Evolutionary conservation across 306 rosid genomes (phyloP), one percentile per base, ranked within the genome.

Genomic region (Cicer cuneatum): DNA sequence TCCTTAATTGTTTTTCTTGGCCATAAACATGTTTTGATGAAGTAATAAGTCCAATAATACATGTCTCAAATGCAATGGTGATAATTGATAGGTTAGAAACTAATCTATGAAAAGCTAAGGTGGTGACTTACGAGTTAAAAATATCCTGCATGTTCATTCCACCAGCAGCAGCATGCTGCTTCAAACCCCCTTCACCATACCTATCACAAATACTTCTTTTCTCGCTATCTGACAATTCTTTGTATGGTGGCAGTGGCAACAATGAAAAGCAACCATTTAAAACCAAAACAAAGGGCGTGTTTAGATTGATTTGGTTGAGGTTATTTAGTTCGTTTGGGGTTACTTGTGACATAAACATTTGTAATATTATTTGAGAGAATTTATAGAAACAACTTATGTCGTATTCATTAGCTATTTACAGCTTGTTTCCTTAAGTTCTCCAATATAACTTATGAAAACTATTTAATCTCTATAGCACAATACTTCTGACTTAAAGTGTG

Each of bases 91-190:
- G 48, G 5, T 45, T 39, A 70, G 65, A n/a, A 19, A 38, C 43
- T 33, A 77, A 18, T 57, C 39, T 54, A 9, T 8, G 5, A 60
- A 66, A 46, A 11, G 64, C 65, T 21, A 77, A 42, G 43, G 58
- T 37, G 40, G 52, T 21, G 46, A 76, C 91, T 81, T 84, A 93
- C 98, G 89, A 72, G 82, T 86, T 82, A 58, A 93, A 93, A 10
- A 93, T 85, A 75, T 93, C 98, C 54, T 93, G 88, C 75, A 93
- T 75, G 85, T 93, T 88, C 96, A 89, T 86, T 76, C 92, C 88
- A 59, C 93, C 96, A 67, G 81, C 73, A 35, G 97, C 97, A 54
- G 97, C 96, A 78, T 93, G 98, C 81, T 93, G 98, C 74, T 93
- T 93, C 78, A 93, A 82, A 49, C 98, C 98, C 43, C 91, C 98